Base-by-base conservation (phyloP, 2,329 filamentous ascomycete species). In the Bipolaris cookei region DNA sequence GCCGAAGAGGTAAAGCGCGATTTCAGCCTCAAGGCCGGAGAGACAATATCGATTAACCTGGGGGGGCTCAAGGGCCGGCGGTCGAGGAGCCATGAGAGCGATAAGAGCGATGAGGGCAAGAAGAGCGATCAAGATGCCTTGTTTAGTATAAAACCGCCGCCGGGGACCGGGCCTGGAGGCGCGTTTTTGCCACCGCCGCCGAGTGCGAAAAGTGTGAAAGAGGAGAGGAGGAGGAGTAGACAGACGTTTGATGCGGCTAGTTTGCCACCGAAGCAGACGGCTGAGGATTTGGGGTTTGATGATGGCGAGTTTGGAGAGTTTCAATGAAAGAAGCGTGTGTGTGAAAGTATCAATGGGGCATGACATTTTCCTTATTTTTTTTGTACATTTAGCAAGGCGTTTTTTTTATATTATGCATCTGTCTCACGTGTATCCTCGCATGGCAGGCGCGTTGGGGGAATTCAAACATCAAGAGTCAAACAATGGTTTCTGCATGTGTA, bases 251-350 rank as follows among this genome's bases (percentile, higher is more conserved):
- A 76, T 10, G 30, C 54, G 11, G 54, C 60, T 41, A 41, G 44
- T 35, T 21, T 41, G 30, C 57, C 59, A 44, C 51, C 56, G 2
- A 63, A 62, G 21, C 67, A 67, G 51, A 77, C 76, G 38, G 79
- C 80, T 14, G 74, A 88, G 70, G 88, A 92, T 56, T 70, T 94
- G 63, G 91, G 91, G 0, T 95, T 95, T 68, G 91, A 96, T 69
- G 90, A 96, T 73, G 92, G 91, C 1, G 89, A 94, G 71, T 93
- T 92, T 83, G 91, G 91, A 18, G 91, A 96, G 77, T 96, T 96
- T 78, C 82, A 84, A 69, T 84, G 45, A 16, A n/a, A 11, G 8
- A 32, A n/a, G 11, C 1, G 5, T 25, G 25, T 14, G 21, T 8
- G 21, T 6, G 14, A 6, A 43, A 16, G 23, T 23, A 30, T 1